Percentiles rank a stretch among this genome's conserved stretches.
These are phyloP conservation scores for Capronia americana DNA, from an alignment of 2,329 filamentous ascomycete species.

Conservation along the genomic window DNA sequence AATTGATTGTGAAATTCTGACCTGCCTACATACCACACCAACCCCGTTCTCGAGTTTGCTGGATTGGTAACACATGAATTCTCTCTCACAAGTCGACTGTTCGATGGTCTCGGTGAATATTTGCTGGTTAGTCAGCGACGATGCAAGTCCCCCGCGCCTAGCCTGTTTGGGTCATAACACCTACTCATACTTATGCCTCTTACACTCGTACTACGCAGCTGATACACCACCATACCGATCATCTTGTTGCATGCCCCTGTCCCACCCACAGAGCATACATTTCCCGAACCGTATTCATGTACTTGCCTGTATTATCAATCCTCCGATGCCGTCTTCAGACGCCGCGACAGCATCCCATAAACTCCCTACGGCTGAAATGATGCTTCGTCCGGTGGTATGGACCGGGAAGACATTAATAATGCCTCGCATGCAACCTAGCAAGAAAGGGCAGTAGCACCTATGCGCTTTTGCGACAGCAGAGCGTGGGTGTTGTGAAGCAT, in stretches of 20 bases:
- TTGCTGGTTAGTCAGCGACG: background rate
- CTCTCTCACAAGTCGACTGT: too few species aligned
- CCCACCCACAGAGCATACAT: too few species aligned
- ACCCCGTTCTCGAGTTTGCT: too few species aligned
- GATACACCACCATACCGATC: too few species aligned
- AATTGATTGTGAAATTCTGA: too few species aligned
- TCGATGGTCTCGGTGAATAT: too few species aligned
- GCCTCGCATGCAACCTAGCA: background rate
- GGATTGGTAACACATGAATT: too few species aligned
- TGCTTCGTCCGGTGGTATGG: background rate
- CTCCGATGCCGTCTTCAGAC: background rate
- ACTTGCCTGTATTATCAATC: background rate
- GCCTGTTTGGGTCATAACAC: background rate
- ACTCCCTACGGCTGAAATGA: background rate
- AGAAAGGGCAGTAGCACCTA: conserved; percentile 4
- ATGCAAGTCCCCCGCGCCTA: background rate
- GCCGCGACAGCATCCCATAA: background rate
- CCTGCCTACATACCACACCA: too few species aligned
- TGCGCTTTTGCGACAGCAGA: background rate
- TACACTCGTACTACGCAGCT: too few species aligned
- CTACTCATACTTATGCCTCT: background rate
- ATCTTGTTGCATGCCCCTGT: too few species aligned
- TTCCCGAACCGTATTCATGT: background rate
- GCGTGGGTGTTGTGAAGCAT: background rate
- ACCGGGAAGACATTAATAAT: background rate